Percentiles rank a stretch among this genome's conserved stretches.
phyloP scores from a whole-genome alignment of 2,329 filamentous ascomycete species.

The Aspergillus fijiensis region DNA sequence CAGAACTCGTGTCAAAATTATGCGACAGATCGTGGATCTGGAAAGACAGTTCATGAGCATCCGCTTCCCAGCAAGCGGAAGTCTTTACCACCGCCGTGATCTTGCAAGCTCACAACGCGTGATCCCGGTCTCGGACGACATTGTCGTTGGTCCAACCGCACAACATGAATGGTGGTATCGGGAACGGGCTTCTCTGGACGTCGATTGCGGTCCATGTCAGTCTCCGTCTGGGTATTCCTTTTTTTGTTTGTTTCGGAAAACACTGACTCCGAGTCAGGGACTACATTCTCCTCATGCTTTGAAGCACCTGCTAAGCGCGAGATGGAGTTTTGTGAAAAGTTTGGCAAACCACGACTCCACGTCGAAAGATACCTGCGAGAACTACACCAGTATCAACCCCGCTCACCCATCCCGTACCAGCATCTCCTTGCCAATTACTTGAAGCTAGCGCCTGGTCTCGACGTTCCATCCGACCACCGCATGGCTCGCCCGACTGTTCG shows the following conservation, averaged over 20 bases:
- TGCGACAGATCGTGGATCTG: constrained; percentile 25
- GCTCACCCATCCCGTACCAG: constrained; percentile 16
- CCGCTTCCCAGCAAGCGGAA: constrained; percentile 27
- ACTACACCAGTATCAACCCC: constrained; percentile 17
- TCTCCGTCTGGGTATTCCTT: not conserved
- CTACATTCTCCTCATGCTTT: constrained; percentile 1
- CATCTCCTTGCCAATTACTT: constrained; percentile 18
- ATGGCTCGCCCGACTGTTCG: constrained; percentile 24
- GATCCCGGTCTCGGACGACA: constrained; percentile 7
- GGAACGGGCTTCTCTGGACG: constrained; percentile 18
- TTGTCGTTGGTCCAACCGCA: constrained; percentile 20
- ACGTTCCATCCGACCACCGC: constrained; percentile 17
- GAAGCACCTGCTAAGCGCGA: constrained; percentile 28
- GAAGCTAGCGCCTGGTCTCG: constrained; percentile 19
- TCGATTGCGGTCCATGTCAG: constrained; percentile 28
- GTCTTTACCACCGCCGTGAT: constrained; percentile 27
- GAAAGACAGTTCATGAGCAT: constrained; percentile 25
- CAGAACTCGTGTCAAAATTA: constrained; percentile 23
- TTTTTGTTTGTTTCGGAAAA: constrained; percentile 8
- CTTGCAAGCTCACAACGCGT: constrained; percentile 10
- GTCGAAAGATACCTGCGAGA: constrained; percentile 24
- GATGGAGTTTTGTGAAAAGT: constrained; percentile 23
- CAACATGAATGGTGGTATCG: constrained; percentile 28
- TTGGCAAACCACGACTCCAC: constrained; percentile 23
- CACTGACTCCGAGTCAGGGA: constrained; percentile 7